Evolutionary conservation across 2,329 filamentous ascomycete species (phyloP).

Genomic region (Aspergillus glaucus): DNA sequence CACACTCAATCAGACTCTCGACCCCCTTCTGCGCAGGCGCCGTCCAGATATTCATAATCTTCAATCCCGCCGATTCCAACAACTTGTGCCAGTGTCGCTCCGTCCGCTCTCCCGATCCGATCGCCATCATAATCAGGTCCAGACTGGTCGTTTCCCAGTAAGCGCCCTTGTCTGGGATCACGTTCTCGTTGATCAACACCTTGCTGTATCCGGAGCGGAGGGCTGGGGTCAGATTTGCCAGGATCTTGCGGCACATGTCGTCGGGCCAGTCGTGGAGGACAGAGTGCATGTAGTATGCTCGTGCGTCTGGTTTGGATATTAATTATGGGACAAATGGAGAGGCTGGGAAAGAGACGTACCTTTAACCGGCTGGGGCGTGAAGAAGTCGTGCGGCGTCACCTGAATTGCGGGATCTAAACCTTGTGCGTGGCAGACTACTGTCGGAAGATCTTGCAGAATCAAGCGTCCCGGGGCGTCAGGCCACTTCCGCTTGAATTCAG

Average conservation of each 20-base stretch:
- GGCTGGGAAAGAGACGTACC: constrained; percentile 17
- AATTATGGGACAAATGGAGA: not conserved
- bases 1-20: constrained; percentile 20
- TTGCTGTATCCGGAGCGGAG: constrained; percentile 37
- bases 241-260: constrained; percentile 23
- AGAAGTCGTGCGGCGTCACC: constrained; percentile 41
- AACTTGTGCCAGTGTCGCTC: constrained; percentile 33
- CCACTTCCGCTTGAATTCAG: constrained; percentile 30
- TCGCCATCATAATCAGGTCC: constrained; percentile 40
- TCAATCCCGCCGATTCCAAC: constrained; percentile 27
- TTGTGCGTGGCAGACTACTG: constrained; percentile 25
- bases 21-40: constrained; percentile 5
- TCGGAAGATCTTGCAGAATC: constrained; percentile 44
- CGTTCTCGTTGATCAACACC: constrained; percentile 40
- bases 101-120: constrained; percentile 34
- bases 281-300: constrained; percentile 30
- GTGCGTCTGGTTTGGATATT: constrained; percentile 13
- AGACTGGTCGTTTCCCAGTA: constrained; percentile 23
- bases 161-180: constrained; percentile 33
- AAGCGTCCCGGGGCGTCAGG: constrained; percentile 36
- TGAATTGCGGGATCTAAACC: constrained; percentile 10
- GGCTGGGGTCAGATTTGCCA: constrained; percentile 20
- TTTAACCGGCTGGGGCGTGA: constrained; percentile 40
- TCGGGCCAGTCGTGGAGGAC: constrained; percentile 21
- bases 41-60: constrained; percentile 29